Evolutionary conservation across 305 asterid genomes (phyloP), one percentile per base, ranked within the genome.

Genomic region (Rubia peregrina): DNA sequence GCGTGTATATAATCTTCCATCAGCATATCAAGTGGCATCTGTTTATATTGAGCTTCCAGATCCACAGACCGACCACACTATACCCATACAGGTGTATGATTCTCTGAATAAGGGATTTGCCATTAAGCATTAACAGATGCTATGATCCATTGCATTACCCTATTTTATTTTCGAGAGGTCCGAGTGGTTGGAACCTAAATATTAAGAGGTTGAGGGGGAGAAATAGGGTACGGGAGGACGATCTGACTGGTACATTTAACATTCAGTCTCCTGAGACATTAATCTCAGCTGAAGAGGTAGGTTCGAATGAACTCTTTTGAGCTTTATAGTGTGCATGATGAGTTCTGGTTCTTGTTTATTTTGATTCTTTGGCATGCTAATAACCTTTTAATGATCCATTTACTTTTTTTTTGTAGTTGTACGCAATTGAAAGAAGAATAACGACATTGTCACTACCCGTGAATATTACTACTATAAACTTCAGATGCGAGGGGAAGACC

Each of bases 141-240:
- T 76, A 76, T 12, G 62, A 76, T 48, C 76, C 76, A 1, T 48
- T 76, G 19, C 74, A 72, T 1, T 72, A 76, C 43, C 68, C 71
- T 0, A 2, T 76, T 2, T 41, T 76, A 6, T 72, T 72, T 13
- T n/a, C 63, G 3, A 12, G 21, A 5, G 69, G 74, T 0, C 55
- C 72, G 12, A 3, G n/a, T 5, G 71, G 71, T 0, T 71, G 76
- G 73, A 70, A 76, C 11, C 11, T 16, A 11, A 48, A 48, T 10
- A 48, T 48, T 48, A 11, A 11, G 17, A 48, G n/a, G 55, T 48
- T 48, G n/a, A 16, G n/a, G 14, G n/a, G n/a, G n/a, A 48, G 55
- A 3, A 0, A 48, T 48, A 16, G 9, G n/a, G 9, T 48, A n/a
- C n/a, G n/a, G 55, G 17, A 1, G n/a, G 17, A 41, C 11, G 7